Percentiles rank a stretch among this genome's conserved stretches.
Evolutionary conservation across 768 basidiomycete species (phyloP).

Genomic region (Lactarius deliciosus): DNA sequence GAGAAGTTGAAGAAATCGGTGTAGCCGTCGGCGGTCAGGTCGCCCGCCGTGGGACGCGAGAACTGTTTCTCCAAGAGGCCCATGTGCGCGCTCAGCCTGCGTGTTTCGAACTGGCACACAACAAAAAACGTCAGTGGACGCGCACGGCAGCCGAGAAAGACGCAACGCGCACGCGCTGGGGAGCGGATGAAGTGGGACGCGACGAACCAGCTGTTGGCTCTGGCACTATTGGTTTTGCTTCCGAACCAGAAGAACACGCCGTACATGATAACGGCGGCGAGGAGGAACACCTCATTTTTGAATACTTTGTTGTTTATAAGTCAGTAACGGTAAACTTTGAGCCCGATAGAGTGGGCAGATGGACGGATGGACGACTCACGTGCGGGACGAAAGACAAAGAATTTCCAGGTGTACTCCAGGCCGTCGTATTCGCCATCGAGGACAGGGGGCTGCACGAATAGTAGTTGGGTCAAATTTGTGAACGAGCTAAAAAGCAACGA

Average conservation of each 20-base stretch:
- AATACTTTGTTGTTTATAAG: conserved; percentile 47
- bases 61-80: conserved; percentile 70
- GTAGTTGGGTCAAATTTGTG: conserved; percentile 14
- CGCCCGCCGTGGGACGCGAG: conserved; percentile 58
- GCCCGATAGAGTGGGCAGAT: conserved; percentile 1
- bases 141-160: neutral
- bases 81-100: conserved; percentile 61
- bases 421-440: conserved; percentile 68
- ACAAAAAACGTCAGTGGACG: neutral
- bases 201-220: conserved; percentile 65
- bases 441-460: conserved; percentile 53
- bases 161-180: neutral
- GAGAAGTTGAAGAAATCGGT: conserved; percentile 84
- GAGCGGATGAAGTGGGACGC: conserved; percentile 32
- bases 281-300: conserved; percentile 59
- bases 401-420: conserved; percentile 68
- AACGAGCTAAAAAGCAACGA: conserved; percentile 8
- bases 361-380: conserved; percentile 43
- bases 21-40: conserved; percentile 64
- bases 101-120: conserved; percentile 9
- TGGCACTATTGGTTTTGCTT: conserved; percentile 53
- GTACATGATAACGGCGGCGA: conserved; percentile 56
- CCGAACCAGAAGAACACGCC: conserved; percentile 59
- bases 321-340: conserved; percentile 1
- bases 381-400: conserved; percentile 80